Base-by-base conservation (phyloP, 2,329 filamentous ascomycete genomes). In the Diaporthe sp. region DNA sequence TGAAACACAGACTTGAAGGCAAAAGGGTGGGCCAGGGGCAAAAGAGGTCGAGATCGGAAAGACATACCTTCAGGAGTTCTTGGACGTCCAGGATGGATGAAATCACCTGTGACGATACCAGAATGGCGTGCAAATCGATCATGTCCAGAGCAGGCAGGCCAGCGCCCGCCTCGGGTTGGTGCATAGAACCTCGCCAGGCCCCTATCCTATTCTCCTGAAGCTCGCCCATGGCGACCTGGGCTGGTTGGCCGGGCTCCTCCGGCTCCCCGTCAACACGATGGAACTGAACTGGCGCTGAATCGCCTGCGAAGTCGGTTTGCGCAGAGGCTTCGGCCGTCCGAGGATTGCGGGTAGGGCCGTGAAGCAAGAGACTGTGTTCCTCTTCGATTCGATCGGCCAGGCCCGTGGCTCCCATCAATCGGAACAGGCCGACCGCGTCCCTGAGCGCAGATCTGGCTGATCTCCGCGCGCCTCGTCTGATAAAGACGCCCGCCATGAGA, bases 21-120 rank as follows among this genome's bases (percentile, higher is more conserved):
- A 35, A 30, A 65, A 51, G 27, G n/a, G 35, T 30, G 17, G 50
- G 32, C n/a, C 22, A 32, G 59, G 27, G 30, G 22, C 22, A 17
- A 10, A 2, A 1, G 13, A 25, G 42, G 10, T 30, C 12, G 37
- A 55, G 32, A 30, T 37, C 13, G 3, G 27, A 1, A 51, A 7
- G n/a, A 63, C 69, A 30, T 53, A 71, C 70, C 70, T 93, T 92
- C 75, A 96, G 88, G 5, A 96, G 87, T 78, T 93, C 90, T 76
- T 96, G 93, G 17, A 96, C 90, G 77, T 93, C 90, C 15, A 96
- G 83, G 68, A 95, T 93, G 22, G 93, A 95, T 6, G 94, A 96
- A 56, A 96, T 92, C 56, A 96, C 90, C 80, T 95, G 94, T 13
- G 93, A 95, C 3, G 92, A 94, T 78, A 94, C 92, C 19, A 96